Conservation (phyloP, 2,329 filamentous ascomycete genomes). For the Colletotrichum cuscutae region DNA sequence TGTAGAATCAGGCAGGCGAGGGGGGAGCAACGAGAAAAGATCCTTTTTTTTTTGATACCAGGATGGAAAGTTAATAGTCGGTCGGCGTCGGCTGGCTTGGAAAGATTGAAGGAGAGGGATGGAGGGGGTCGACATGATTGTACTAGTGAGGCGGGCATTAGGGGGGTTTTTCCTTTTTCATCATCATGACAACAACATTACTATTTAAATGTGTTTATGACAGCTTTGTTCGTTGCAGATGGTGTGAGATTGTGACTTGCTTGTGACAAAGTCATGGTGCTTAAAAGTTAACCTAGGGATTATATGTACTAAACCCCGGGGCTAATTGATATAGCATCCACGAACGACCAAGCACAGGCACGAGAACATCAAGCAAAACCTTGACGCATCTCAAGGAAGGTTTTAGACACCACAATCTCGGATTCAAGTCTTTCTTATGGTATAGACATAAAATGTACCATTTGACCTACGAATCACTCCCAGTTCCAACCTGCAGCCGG, state of each 20-base stretch:
- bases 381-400: no score
- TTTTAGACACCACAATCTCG: no score
- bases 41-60: conserved; percentile 27
- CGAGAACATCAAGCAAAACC: no score
- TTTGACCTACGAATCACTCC: no score
- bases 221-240: background rate
- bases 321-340: no score
- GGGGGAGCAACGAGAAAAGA: conserved; percentile 1
- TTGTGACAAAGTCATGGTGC: no score
- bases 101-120: background rate
- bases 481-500: no score
- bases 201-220: background rate
- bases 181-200: conserved; percentile 5
- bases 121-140: background rate
- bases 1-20: conserved; percentile 2
- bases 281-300: no score
- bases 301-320: no score
- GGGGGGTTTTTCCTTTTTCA: background rate
- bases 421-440: no score
- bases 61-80: conserved; percentile 18
- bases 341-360: no score
- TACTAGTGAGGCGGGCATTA: conserved; percentile 7
- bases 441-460: no score
- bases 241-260: background rate
- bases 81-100: conserved; percentile 29